Conservation (phyloP, 345 rosid genomes). For the Citrus medica region DNA sequence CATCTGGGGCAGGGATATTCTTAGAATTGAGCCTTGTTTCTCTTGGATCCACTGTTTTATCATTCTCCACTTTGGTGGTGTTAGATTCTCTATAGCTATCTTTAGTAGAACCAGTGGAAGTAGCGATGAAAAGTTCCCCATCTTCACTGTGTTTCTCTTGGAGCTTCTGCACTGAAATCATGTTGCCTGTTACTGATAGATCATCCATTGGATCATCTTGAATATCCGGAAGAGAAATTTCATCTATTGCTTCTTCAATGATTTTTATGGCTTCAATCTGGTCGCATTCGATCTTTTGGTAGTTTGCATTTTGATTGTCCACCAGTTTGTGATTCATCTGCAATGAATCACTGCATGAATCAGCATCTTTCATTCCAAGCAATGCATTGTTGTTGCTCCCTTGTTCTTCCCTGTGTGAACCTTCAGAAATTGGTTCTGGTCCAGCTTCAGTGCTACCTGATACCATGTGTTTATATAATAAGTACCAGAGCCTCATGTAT, state of each 20-base stretch:
- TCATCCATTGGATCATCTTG: slow-evolving; percentile 38
- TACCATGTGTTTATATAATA: slow-evolving; percentile 75
- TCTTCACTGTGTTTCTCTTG: slow-evolving; percentile 14
- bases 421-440: slow-evolving; percentile 26
- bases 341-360: slow-evolving; percentile 4
- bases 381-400: slow-evolving; percentile 20
- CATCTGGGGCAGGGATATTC: slow-evolving; percentile 5
- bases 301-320: slow-evolving; percentile 22
- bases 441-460: slow-evolving; percentile 43
- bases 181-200: slow-evolving; percentile 21
- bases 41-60: neutral
- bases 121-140: slow-evolving; percentile 13
- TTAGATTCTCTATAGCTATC: slow-evolving; percentile 22
- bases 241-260: slow-evolving; percentile 86
- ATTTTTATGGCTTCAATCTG: slow-evolving; percentile 73
- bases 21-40: slow-evolving; percentile 12
- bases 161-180: slow-evolving; percentile 20
- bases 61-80: slow-evolving; percentile 16
- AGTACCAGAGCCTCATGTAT: slow-evolving; percentile 60
- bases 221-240: slow-evolving; percentile 56
- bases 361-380: slow-evolving; percentile 10
- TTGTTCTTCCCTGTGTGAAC: slow-evolving; percentile 26
- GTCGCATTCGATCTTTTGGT: slow-evolving; percentile 32
- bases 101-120: slow-evolving; percentile 11
- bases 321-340: slow-evolving; percentile 17